Percentiles rank a stretch among this genome's conserved stretches.
Evolutionary conservation across 805 yeast genomes (phyloP).

Genomic region (Wickerhamiella musiphila): DNA sequence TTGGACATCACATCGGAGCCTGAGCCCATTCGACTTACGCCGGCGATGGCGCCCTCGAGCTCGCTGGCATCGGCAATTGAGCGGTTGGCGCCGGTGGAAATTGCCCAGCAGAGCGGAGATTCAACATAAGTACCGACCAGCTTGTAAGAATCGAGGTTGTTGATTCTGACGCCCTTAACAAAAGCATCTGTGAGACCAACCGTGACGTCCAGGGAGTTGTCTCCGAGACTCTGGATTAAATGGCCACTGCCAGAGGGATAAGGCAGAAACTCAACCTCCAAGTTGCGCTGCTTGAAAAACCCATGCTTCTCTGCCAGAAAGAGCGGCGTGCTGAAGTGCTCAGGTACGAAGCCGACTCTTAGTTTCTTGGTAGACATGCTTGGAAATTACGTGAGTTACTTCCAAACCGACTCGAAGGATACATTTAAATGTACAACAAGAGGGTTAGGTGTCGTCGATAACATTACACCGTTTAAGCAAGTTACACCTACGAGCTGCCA

Average conservation of each 20-base stretch:
- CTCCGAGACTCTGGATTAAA: conserved; percentile 53
- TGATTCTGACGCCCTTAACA: conserved; percentile 56
- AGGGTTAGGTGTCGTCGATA: too few species aligned
- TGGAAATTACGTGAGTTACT: background rate
- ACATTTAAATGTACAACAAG: background rate
- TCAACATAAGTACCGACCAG: conserved; percentile 70
- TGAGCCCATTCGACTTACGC: conserved; percentile 75
- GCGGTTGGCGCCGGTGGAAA: conserved; percentile 56
- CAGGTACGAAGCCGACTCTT: conserved; percentile 69
- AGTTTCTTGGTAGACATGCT: conserved; percentile 9
- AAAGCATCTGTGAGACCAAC: conserved; percentile 87
- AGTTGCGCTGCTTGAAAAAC: conserved; percentile 30
- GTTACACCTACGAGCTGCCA: too few species aligned
- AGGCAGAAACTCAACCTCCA: conserved; percentile 43
- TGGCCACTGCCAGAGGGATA: conserved; percentile 83
- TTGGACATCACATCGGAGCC: conserved; percentile 87
- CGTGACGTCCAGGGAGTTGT: conserved; percentile 48
- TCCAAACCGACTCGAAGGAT: too few species aligned
- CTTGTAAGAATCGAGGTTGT: conserved; percentile 46
- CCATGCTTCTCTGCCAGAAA: conserved; percentile 50
- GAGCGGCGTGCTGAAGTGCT: conserved; percentile 80
- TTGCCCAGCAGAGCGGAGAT: conserved; percentile 81
- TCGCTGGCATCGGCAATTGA: conserved; percentile 26
- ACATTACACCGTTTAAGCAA: too few species aligned
- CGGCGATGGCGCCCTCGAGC: conserved; percentile 46